These are phyloP conservation scores for Raddia guianensis DNA, from an alignment of 176 grass and related monocot species.

Conservation along the genomic window DNA sequence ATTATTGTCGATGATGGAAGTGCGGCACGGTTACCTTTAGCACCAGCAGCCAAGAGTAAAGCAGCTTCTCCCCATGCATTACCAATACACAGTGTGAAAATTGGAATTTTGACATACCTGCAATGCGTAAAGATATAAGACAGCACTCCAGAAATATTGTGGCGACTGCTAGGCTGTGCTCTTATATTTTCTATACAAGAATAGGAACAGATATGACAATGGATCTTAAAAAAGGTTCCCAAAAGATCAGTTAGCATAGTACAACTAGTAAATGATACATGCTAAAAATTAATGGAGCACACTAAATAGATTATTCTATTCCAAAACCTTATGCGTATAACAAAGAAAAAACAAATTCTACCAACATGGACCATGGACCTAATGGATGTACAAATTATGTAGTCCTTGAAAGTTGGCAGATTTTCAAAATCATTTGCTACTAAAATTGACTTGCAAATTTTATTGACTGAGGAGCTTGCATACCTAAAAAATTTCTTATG, in stretches of 20 bases:
- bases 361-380: neutral
- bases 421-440: neutral
- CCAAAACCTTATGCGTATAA: neutral
- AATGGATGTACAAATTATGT: neutral
- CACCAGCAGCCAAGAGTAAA: constrained; percentile 91
- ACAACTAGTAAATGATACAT: neutral
- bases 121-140: constrained; percentile 32
- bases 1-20: constrained; percentile 96
- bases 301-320: neutral
- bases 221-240: neutral
- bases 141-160: neutral
- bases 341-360: neutral
- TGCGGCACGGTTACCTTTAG: constrained; percentile 79
- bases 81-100: constrained; percentile 91
- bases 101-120: constrained; percentile 80
- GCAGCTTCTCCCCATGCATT: constrained; percentile 98
- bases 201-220: constrained; percentile 19
- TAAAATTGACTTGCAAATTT: neutral
- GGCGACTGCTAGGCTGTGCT: neutral
- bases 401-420: constrained; percentile 5
- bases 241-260: neutral
- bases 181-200: neutral
- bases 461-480: neutral
- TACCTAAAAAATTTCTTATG: neutral
- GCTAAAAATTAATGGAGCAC: neutral